A percentile compares a stretch with the other conserved stretches of the same genome.
Evolutionary conservation across 495 filamentous ascomycete species (phyloP).

Genomic region (Aspergillus ostianus): DNA sequence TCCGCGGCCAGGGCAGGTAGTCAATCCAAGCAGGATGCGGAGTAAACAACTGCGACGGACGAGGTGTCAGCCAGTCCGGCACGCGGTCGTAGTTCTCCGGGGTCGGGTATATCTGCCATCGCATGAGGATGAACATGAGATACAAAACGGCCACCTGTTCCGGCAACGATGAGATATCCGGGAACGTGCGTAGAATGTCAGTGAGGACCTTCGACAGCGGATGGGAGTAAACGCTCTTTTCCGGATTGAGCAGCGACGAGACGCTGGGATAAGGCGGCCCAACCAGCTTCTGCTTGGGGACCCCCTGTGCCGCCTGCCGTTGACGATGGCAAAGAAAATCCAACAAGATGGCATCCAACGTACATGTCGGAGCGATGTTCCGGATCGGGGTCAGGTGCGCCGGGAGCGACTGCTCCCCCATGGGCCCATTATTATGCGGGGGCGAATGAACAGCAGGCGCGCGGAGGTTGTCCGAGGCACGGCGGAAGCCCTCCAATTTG

Average conservation of each 20-base stretch:
- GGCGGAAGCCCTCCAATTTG: slow-evolving; percentile 35
- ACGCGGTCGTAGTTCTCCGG: slow-evolving; percentile 70
- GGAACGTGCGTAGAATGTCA: slow-evolving; percentile 74
- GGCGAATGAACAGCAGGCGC: slow-evolving; percentile 28
- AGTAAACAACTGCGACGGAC: slow-evolving; percentile 56
- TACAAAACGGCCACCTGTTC: slow-evolving; percentile 79
- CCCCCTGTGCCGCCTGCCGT: slow-evolving; percentile 60
- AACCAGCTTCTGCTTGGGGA: slow-evolving; percentile 56
- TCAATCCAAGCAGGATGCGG: slow-evolving; percentile 78
- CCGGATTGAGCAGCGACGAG: slow-evolving; percentile 68
- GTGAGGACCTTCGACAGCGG: slow-evolving; percentile 79
- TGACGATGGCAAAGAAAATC: slow-evolving; percentile 71
- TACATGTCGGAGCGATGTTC: slow-evolving; percentile 63
- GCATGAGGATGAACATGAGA: slow-evolving; percentile 79
- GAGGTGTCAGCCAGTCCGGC: slow-evolving; percentile 64
- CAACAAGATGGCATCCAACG: slow-evolving; percentile 71
- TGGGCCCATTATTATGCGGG: slow-evolving; percentile 18
- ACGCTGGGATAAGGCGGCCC: slow-evolving; percentile 76
- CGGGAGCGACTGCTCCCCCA: slow-evolving; percentile 24
- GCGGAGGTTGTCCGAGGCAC: slow-evolving; percentile 28
- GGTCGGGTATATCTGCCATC: slow-evolving; percentile 76
- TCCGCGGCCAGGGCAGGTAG: slow-evolving; percentile 69
- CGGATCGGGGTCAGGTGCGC: slow-evolving; percentile 52
- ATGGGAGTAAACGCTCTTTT: slow-evolving; percentile 58
- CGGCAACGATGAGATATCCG: slow-evolving; percentile 63